Evolutionary conservation across 2,329 filamentous ascomycete genomes (phyloP).

Genomic region (Epichloe glyceriae): DNA sequence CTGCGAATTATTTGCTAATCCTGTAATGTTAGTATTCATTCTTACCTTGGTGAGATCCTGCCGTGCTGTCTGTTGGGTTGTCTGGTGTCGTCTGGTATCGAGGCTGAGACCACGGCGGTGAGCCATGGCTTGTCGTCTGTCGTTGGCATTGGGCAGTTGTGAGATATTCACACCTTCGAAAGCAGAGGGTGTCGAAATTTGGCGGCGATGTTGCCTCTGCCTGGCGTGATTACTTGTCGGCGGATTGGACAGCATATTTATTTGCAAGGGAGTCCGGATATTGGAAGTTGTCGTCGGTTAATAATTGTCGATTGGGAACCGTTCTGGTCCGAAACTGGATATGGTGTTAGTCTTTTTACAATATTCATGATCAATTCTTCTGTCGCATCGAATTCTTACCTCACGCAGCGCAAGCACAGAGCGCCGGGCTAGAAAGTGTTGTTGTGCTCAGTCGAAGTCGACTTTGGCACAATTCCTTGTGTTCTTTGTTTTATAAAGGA

Average conservation of each 20-base stretch:
- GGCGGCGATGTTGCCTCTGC: slow-evolving; percentile 55
- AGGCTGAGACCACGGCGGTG: slow-evolving; percentile 79
- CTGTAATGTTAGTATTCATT: slow-evolving; percentile 41
- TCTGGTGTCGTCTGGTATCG: slow-evolving; percentile 53
- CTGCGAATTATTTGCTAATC: slow-evolving; percentile 47
- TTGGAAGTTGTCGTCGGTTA: slow-evolving; percentile 34
- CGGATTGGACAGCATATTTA: slow-evolving; percentile 67
- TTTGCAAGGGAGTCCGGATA: slow-evolving; percentile 58
- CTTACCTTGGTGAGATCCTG: slow-evolving; percentile 32
- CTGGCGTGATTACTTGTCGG: slow-evolving; percentile 56
- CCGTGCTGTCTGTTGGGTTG: slow-evolving; percentile 15
- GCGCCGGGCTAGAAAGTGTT: slow-evolving; percentile 52
- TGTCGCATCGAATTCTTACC: slow-evolving; percentile 33
- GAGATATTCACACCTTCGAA: slow-evolving; percentile 63
- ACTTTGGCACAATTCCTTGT: slow-evolving; percentile 19
- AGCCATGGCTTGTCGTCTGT: slow-evolving; percentile 29
- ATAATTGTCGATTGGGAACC: slow-evolving; percentile 37
- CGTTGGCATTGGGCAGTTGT: slow-evolving; percentile 44
- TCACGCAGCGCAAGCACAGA: slow-evolving; percentile 75
- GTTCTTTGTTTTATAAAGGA: slow-evolving; percentile 8
- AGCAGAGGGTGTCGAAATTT: slow-evolving; percentile 71
- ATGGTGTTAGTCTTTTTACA: slow-evolving; percentile 3
- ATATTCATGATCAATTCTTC: neutral
- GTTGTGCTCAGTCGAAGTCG: slow-evolving; percentile 37
- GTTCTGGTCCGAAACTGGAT: slow-evolving; percentile 29